Evolutionary conservation across 2,329 filamentous ascomycete genomes (phyloP), one percentile per base, ranked within the genome.

Genomic region (Grosmannia huntii): DNA sequence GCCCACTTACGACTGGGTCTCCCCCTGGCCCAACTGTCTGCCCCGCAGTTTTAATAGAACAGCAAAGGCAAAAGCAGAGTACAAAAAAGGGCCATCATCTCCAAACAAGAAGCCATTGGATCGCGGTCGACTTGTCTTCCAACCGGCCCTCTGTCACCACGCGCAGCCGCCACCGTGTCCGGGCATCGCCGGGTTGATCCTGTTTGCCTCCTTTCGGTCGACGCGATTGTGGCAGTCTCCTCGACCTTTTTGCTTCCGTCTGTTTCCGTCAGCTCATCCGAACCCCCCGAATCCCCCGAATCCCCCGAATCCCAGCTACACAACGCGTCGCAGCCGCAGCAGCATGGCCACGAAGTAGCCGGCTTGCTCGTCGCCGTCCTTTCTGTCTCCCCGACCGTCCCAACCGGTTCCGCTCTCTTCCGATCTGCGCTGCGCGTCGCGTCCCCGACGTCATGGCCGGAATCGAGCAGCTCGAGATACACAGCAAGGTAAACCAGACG

Each of bases 391-490:
- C 19, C 36, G 21, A 55, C 53, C 51, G 19, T 21, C n/a, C 28
- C 53, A 19, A 14, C 41, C 23, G 2, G 4, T 25, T n/a, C 27
- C n/a, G 12, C 21, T 28, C 25, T 31, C 12, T 33, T 21, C 53
- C 36, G 38, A 21, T 25, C 2, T n/a, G 38, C 23, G 16, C 23
- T 25, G 53, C 38, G 36, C 11, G 19, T 38, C 56, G 27, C 46
- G 46, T 5, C 27, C 14, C 16, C 4, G 14, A 19, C 25, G 50
- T 52, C 61, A 96, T 96, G 91, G 90, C 89, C 60, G 90, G 89
- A 69, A 95, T 97, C 78, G 94, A 99, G 76, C 89, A 95, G 75
- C 80, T 99, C 65, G 90, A 97, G 73, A 89, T 99, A 65, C 92
- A 96, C 73, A 96, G 90, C 83, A 96, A 95, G 84, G 92, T 94